A percentile compares a stretch with the other conserved stretches of the same genome.
These are phyloP conservation scores for Phytopythium vexans DNA, from an alignment of 352 stramenopile species.

Conservation along the genomic window DNA sequence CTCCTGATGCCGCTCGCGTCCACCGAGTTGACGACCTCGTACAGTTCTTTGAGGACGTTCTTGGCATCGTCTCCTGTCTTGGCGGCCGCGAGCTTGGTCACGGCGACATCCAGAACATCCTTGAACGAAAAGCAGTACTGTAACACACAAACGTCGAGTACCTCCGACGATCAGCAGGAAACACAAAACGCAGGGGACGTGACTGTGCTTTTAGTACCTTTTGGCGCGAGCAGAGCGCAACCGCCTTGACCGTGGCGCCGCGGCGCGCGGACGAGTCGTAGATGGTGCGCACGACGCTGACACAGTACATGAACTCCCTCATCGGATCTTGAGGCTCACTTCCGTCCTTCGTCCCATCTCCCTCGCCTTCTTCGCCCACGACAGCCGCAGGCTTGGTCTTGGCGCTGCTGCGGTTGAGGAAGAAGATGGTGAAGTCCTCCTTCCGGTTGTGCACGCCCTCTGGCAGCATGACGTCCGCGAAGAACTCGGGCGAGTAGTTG, in stretches of 20 bases:
- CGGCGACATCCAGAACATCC: conserved; percentile 68
- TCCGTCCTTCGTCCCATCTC: conserved; percentile 3
- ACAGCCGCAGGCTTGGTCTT: conserved; percentile 2
- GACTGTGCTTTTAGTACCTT: conserved; percentile 25
- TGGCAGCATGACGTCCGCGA: conserved; percentile 86
- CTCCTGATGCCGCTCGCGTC: conserved; percentile 55
- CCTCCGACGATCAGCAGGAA: too few species aligned
- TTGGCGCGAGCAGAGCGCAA: conserved; percentile 77
- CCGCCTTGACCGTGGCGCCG: conserved; percentile 77
- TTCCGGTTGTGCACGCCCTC: conserved; percentile 87
- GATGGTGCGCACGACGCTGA: conserved; percentile 82
- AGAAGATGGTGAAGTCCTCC: conserved; percentile 86
- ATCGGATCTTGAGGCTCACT: conserved; percentile 30
- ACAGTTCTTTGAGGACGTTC: conserved; percentile 56
- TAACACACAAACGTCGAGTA: conserved; percentile 9
- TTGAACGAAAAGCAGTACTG: conserved; percentile 75
- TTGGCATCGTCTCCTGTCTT: conserved; percentile 40
- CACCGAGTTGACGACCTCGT: conserved; percentile 67
- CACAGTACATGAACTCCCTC: conserved; percentile 83
- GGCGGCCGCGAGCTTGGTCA: conserved; percentile 55
- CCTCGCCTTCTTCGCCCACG: not conserved
- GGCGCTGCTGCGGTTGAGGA: conserved; percentile 69
- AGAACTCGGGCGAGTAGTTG: conserved; percentile 87
- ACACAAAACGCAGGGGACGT: too few species aligned
- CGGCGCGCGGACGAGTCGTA: conserved; percentile 70